A percentile compares a stretch with the other conserved stretches of the same genome.
Conservation (phyloP, 768 basidiomycete genomes). For the Stropharia rugosoannulata region DNA sequence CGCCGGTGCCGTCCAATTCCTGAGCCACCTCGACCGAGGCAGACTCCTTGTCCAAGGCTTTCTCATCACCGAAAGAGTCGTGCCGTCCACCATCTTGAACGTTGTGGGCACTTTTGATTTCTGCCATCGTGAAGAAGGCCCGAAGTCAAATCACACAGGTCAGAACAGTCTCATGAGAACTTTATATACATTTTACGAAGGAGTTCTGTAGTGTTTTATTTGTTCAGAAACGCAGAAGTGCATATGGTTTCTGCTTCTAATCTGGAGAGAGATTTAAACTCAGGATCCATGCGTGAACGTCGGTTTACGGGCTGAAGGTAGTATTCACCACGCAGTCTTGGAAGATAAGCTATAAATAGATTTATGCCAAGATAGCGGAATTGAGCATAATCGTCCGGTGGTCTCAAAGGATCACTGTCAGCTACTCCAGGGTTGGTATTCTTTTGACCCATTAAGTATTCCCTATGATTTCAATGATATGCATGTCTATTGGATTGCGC, state of each 20-base stretch:
- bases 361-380: too few relatives aligned
- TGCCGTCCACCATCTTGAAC: neutral
- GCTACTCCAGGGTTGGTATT: too few relatives aligned
- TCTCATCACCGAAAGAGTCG: slow-evolving; percentile 23
- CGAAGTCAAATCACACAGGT: neutral
- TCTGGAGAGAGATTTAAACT: too few relatives aligned
- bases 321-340: neutral
- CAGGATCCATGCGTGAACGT: too few relatives aligned
- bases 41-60: slow-evolving; percentile 17
- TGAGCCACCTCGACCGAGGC: slow-evolving; percentile 15
- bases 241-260: neutral
- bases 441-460: too few relatives aligned
- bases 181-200: neutral
- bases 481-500: too few relatives aligned
- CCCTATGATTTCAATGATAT: too few relatives aligned
- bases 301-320: too few relatives aligned
- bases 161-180: neutral
- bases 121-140: neutral
- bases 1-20: slow-evolving; percentile 14
- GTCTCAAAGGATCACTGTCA: too few relatives aligned
- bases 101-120: neutral
- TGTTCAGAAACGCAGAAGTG: neutral
- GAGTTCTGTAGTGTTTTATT: neutral
- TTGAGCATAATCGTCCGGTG: too few relatives aligned
- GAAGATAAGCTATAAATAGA: neutral